Evolutionary conservation across 176 grass and related monocot genomes (phyloP), one percentile per base, ranked within the genome.

Genomic region (Oryza longistaminata): DNA sequence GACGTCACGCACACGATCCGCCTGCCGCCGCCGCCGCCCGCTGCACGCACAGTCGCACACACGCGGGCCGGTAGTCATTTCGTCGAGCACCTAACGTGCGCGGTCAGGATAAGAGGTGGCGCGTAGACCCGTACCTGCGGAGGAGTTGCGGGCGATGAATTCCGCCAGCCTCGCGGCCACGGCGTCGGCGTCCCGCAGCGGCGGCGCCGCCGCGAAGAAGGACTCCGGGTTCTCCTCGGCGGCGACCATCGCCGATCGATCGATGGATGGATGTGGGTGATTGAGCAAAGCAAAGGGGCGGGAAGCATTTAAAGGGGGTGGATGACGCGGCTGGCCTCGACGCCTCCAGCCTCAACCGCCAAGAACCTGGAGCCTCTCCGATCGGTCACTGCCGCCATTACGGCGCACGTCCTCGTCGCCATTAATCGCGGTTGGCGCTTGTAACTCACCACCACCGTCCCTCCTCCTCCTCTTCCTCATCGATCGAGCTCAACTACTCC

Each of bases 1-100:
- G 95, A 98, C 71, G 95, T 98, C 73, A 98, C 93, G 76, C 95
- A 98, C 9, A 93, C 93, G 53, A 95, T 83, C 66, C 87, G 71
- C 76, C 29, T 2, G 71, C 76, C 83, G 72, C 6, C 83, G 72
- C 6, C 29, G 29, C 55, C 81, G 48, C 19, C 76, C 68, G n/a
- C 73, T 64, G 52, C 88, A 16, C 70, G 58, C 86, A 34, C 75
- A 58, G 35, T 60, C 27, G 34, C 35, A 5, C 35, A 37, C 86
- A 16, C 75, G 58, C 86, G 53, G 53, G 17, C 19, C 19, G 53
- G 19, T 27, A 27, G 27, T 58, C 53, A 58, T 58, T 58, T 58
- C 53, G 53, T n/a, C 53, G 53, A 58, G 7, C 19, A 58, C 0
- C 17, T 21, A 58, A n/a, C 6, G 53, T 6, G 53, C 53, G 50